Conservation (phyloP, 208 protist genomes). For the Trypanosoma platydactyli region DNA sequence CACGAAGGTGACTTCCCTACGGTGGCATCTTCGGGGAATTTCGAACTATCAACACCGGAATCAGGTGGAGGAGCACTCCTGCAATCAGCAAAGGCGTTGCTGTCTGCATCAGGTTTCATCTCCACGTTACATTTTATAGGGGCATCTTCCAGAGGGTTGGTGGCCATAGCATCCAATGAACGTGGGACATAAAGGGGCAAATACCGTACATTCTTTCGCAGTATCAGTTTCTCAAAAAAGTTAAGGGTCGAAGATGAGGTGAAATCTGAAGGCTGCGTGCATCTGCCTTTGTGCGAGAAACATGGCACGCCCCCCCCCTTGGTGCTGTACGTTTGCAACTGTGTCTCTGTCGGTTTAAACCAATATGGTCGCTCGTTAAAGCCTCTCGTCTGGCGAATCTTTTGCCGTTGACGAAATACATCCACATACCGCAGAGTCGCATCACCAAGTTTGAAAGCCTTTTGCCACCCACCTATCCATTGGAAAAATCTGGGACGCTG, state of each 20-base stretch:
- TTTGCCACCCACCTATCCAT: constrained; percentile 11
- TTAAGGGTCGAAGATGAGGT: background rate
- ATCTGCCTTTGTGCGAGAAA: constrained; percentile 4
- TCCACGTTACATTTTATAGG: no score
- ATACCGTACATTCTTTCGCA: constrained; percentile 1
- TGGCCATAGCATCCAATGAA: background rate
- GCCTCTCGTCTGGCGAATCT: background rate
- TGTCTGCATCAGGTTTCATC: no score
- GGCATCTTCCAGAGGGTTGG: no score
- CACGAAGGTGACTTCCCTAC: no score
- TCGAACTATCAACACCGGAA: no score
- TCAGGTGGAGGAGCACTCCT: no score
- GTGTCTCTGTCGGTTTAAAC: constrained; percentile 44
- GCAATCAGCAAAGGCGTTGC: no score
- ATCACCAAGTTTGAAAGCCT: constrained; percentile 1
- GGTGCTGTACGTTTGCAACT: constrained; percentile 40
- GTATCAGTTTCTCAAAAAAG: background rate
- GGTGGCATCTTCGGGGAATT: no score
- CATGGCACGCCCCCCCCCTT: constrained; percentile 43
- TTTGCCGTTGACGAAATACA: constrained; percentile 11
- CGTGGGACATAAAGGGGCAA: constrained; percentile 3
- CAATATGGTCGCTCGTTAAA: constrained; percentile 29
- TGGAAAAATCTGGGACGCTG: background rate
- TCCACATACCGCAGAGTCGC: constrained; percentile 14
- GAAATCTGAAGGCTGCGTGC: background rate